Evolutionary conservation across 2,329 filamentous ascomycete species (phyloP).

Genomic region (Rhynchosporium secalis): DNA sequence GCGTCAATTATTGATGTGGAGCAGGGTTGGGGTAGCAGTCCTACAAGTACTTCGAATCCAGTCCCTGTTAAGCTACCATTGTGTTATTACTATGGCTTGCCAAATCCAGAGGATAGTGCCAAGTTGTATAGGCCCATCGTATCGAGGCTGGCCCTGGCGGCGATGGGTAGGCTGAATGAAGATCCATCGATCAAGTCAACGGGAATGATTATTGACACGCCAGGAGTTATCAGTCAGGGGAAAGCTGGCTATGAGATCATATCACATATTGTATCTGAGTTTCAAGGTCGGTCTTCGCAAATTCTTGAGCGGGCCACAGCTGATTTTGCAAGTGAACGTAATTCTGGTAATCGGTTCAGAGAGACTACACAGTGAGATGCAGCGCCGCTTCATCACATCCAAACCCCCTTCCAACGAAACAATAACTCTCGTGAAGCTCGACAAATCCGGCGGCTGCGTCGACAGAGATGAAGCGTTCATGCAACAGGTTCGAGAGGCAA

Average conservation of each 20-base stretch:
- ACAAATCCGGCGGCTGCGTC: conserved; percentile 83
- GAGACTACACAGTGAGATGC: conserved; percentile 71
- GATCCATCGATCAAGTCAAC: conserved; percentile 69
- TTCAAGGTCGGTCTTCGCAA: conserved; percentile 53
- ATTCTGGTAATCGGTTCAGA: conserved; percentile 82
- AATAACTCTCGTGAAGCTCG: conserved; percentile 74
- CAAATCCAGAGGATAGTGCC: conserved; percentile 70
- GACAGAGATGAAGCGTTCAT: conserved; percentile 73
- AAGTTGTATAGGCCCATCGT: conserved; percentile 72
- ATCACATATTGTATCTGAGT: conserved; percentile 73
- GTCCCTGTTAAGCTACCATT: conserved; percentile 90
- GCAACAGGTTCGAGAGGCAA: conserved; percentile 70
- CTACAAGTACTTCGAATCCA: conserved; percentile 84
- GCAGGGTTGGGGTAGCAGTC: conserved; percentile 85
- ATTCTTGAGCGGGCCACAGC: neutral
- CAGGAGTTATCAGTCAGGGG: conserved; percentile 65
- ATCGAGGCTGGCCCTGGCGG: conserved; percentile 75
- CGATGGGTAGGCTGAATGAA: conserved; percentile 74
- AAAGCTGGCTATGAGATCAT: conserved; percentile 73
- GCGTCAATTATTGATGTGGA: conserved; percentile 85
- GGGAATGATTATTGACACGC: conserved; percentile 85
- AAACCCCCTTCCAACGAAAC: conserved; percentile 62
- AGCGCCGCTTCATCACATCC: conserved; percentile 62
- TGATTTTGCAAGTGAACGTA: conserved; percentile 60
- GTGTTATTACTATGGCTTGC: conserved; percentile 83